These are phyloP conservation scores for Colletotrichum sp. DNA, from an alignment of 2,329 filamentous ascomycete genomes.

Conservation along the genomic window DNA sequence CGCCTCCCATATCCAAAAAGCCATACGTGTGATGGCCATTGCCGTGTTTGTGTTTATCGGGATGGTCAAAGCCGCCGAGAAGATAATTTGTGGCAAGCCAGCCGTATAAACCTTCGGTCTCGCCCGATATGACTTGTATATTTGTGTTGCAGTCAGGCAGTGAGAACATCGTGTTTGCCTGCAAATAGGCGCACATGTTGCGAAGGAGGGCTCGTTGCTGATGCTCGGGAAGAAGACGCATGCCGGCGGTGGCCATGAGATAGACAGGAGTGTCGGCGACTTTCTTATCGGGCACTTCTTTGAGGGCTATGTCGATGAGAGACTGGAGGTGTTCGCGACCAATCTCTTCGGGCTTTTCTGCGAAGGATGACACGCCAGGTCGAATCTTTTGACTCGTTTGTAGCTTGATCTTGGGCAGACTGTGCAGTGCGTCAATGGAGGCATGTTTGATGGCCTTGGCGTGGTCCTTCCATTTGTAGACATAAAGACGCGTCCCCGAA, in stretches of 20 bases:
- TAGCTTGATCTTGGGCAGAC: slow-evolving; percentile 80
- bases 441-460: slow-evolving; percentile 60
- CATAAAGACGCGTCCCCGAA: slow-evolving; percentile 92
- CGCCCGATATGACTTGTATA: slow-evolving; percentile 92
- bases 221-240: slow-evolving; percentile 79
- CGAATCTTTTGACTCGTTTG: slow-evolving; percentile 93
- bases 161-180: slow-evolving; percentile 76
- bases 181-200: slow-evolving; percentile 84
- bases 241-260: slow-evolving; percentile 92
- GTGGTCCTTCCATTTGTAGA: slow-evolving; percentile 92
- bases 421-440: slow-evolving; percentile 63
- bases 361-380: slow-evolving; percentile 91
- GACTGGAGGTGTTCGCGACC: slow-evolving; percentile 82
- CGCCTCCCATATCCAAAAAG: slow-evolving; percentile 97
- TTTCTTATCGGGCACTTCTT: slow-evolving; percentile 77
- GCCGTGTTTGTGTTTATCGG: slow-evolving; percentile 77
- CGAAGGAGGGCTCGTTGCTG: slow-evolving; percentile 77
- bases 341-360: slow-evolving; percentile 74
- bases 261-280: slow-evolving; percentile 89
- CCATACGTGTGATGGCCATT: slow-evolving; percentile 94
- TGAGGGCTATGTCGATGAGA: slow-evolving; percentile 81
- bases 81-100: slow-evolving; percentile 98
- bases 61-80: slow-evolving; percentile 85
- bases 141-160: slow-evolving; percentile 90
- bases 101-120: slow-evolving; percentile 94